A percentile compares a stretch with the other conserved stretches of the same genome.
These are phyloP conservation scores for Trametes versicolor DNA, from an alignment of 1,284 basidiomycete genomes.

Conservation along the genomic window DNA sequence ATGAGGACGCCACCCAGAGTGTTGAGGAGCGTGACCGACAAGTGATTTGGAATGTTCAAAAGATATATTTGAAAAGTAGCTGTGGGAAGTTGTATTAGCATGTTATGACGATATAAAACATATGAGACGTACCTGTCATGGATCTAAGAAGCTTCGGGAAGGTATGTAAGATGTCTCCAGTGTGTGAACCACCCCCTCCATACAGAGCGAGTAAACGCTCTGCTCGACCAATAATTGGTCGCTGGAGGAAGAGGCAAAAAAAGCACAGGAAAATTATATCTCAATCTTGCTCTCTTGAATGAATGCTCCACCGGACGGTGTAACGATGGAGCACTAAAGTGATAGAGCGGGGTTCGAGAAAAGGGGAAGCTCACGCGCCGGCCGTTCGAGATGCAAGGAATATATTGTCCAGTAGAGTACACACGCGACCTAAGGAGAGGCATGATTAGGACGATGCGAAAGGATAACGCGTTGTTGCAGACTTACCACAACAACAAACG, in stretches of 20 bases:
- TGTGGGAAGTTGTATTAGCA: neutral
- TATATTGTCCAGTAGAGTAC: conserved; percentile 48
- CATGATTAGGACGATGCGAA: neutral
- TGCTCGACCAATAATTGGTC: conserved; percentile 30
- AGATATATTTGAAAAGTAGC: conserved; percentile 2
- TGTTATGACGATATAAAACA: neutral
- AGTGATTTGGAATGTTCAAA: neutral
- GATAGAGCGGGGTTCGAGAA: conserved; percentile 51
- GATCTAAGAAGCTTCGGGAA: conserved; percentile 7
- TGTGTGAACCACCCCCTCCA: conserved; percentile 63
- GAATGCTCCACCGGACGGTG: conserved; percentile 71
- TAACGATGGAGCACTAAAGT: conserved; percentile 82
- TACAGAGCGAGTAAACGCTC: conserved; percentile 37
- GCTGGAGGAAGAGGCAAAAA: conserved; percentile 56
- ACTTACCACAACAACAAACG: conserved; percentile 41
- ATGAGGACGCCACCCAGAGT: conserved; percentile 84
- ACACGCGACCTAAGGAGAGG: conserved; percentile 37
- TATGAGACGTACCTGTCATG: conserved; percentile 11
- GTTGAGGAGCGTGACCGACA: conserved; percentile 69
- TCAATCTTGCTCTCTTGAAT: conserved; percentile 83
- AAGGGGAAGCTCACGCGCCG: conserved; percentile 32
- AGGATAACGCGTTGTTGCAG: conserved; percentile 19
- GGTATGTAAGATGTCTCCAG: conserved; percentile 55
- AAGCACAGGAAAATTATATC: conserved; percentile 44
- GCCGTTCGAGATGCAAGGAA: conserved; percentile 34